Evolutionary conservation across 2,329 filamentous ascomycete genomes (phyloP).

Genomic region (Aspergillus vadensis): DNA sequence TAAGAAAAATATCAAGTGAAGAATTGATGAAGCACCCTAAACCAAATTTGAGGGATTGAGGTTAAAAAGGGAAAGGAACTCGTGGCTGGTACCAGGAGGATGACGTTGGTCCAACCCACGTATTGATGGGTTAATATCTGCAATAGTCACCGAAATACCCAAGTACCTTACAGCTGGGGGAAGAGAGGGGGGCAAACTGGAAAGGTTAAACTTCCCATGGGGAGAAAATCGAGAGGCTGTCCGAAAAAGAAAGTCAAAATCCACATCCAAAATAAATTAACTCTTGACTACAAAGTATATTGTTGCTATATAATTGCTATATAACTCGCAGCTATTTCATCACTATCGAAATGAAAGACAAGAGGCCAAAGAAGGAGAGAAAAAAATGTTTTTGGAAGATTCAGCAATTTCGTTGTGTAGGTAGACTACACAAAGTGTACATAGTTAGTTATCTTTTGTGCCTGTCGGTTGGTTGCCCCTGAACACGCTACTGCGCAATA

Average conservation of each 20-base stretch:
- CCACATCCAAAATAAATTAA: too few relatives aligned
- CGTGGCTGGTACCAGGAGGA: conserved; percentile 16
- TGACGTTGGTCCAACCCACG: conserved; percentile 15
- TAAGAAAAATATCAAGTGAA: neutral
- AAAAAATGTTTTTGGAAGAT: neutral
- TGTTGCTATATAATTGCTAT: too few relatives aligned
- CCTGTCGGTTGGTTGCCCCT: neutral
- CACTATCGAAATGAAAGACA: too few relatives aligned
- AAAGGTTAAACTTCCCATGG: neutral
- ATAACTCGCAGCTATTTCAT: too few relatives aligned
- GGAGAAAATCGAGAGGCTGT: conserved; percentile 2
- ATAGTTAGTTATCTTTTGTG: neutral
- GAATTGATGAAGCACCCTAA: neutral
- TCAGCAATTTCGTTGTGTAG: neutral
- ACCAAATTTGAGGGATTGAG: neutral
- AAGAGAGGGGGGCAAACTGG: neutral
- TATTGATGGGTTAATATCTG: conserved; percentile 1
- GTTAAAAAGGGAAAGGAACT: conserved; percentile 6
- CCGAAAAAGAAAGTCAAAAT: neutral
- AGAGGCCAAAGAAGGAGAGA: too few relatives aligned
- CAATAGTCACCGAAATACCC: neutral
- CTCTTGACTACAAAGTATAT: too few relatives aligned
- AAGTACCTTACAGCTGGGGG: neutral
- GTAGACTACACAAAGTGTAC: neutral
- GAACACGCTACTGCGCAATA: neutral